These are phyloP conservation scores for Jasminum sambac DNA, from an alignment of 257 asterid species.

Conservation along the genomic window DNA sequence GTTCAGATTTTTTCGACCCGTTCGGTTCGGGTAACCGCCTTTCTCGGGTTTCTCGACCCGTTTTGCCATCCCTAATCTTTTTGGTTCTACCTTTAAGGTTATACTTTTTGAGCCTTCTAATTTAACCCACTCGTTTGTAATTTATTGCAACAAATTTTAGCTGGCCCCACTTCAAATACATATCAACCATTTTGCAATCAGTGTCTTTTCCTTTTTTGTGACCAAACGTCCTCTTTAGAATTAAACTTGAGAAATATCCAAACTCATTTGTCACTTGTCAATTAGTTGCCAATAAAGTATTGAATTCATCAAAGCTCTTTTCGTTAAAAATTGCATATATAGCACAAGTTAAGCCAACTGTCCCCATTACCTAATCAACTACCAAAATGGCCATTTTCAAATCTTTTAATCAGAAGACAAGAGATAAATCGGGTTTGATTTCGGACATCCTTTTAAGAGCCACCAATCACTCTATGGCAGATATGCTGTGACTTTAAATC, in stretches of 20 bases:
- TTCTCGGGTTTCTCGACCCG: too few species aligned
- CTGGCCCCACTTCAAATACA: not conserved
- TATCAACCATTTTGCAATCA: not conserved
- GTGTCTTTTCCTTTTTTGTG: not conserved
- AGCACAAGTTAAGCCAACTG: not conserved
- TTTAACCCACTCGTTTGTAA: too few species aligned
- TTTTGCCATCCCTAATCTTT: too few species aligned
- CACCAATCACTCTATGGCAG: not conserved
- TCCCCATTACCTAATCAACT: slow-evolving; percentile 13
- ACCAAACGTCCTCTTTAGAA: slow-evolving; percentile 16
- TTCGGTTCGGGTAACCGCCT: too few species aligned
- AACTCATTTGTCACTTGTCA: slow-evolving; percentile 23
- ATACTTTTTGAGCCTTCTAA: not conserved
- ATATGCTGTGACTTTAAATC: not conserved
- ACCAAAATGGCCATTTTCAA: not conserved
- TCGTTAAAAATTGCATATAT: not conserved
- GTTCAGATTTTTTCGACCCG: too few species aligned
- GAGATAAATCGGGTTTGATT: not conserved
- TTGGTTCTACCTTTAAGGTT: too few species aligned
- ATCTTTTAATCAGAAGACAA: slow-evolving; percentile 1
- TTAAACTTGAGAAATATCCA: slow-evolving; percentile 28
- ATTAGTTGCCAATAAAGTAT: slow-evolving; percentile 19
- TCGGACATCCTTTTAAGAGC: not conserved
- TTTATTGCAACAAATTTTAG: too few species aligned
- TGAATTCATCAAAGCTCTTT: slow-evolving; percentile 1